Base-by-base conservation (phyloP, 108 stramenopile genomes). In the Fragilaria crotonensis region DNA sequence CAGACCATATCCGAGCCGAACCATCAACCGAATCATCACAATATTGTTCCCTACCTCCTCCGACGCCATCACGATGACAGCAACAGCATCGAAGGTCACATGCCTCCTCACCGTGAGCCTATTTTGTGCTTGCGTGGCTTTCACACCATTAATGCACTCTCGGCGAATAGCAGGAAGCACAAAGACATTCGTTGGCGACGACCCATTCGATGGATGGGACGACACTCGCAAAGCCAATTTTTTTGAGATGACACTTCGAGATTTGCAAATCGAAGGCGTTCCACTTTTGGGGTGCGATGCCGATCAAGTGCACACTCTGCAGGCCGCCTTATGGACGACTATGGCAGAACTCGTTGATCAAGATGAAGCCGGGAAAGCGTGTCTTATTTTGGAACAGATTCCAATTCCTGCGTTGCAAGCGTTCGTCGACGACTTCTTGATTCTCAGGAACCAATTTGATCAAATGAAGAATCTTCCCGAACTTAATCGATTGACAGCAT, bases 241-340 rank as follows among this genome's bases (percentile, higher is more conserved):
- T 0, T 85, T 85, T 63, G 81, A 84, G 62, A 56, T 73, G 44
- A 55, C 85, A 4, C 68, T 89, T 21, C 72, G 87, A 20, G 87
- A 89, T 55, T 59, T 90, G 26, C 81, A 87, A 63, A 69, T 87
- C 5, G 81, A 87, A 60, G 81, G 80, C 4, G 79, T 83, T n/a
- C 89, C 89, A n/a, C 62, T 90, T 26, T 58, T 90, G 5, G 79
- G 72, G 25, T 84, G 83, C 51, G 89, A 89, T 67, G 83, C 79
- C 30, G 68, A 81, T 41, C 72, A 83, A 59, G 75, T 75, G 0
- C 70, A 73, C 18, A 87, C 79, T 4, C 53, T 85, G 31, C 79
- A 80, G 31, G 89, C 80, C 4, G 85, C 89, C 0, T 41, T 85
- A 9, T 90, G 89, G 89, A 87, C 89, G n/a, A 84, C 78, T 3